Conservation (phyloP, 2,329 filamentous ascomycete species). For the Colletotrichum gigasporum region DNA sequence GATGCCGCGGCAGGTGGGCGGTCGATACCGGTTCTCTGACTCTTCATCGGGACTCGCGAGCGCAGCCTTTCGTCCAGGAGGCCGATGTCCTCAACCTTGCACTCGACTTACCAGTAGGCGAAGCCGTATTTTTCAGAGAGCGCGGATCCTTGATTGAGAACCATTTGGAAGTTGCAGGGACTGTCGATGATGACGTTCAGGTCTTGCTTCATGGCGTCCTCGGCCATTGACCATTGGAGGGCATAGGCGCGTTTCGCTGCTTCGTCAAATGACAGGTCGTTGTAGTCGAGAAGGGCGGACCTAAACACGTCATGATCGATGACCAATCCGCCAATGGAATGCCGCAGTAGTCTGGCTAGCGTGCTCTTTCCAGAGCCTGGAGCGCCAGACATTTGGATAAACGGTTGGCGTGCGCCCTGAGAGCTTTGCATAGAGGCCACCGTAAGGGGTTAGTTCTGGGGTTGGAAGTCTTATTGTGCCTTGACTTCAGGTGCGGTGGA, state of each 20-base stretch:
- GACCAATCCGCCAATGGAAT: slow-evolving; percentile 39
- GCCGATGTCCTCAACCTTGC: slow-evolving; percentile 39
- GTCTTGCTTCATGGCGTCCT: slow-evolving; percentile 45
- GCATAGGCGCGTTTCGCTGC: slow-evolving; percentile 42
- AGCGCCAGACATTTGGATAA: slow-evolving; percentile 47
- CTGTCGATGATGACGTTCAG: slow-evolving; percentile 48
- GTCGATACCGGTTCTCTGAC: slow-evolving; percentile 42
- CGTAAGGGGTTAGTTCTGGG: not conserved
- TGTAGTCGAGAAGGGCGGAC: slow-evolving; percentile 42
- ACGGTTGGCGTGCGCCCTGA: slow-evolving; percentile 13
- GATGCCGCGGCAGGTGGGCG: slow-evolving; percentile 35
- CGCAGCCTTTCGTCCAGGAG: slow-evolving; percentile 41
- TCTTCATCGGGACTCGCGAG: slow-evolving; percentile 37
- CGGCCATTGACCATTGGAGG: slow-evolving; percentile 47
- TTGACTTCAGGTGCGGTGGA: not conserved
- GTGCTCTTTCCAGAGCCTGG: slow-evolving; percentile 51
- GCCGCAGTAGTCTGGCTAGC: slow-evolving; percentile 39
- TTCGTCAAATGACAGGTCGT: slow-evolving; percentile 39
- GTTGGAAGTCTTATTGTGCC: not conserved
- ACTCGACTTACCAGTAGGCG: slow-evolving; percentile 44
- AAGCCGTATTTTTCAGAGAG: slow-evolving; percentile 37
- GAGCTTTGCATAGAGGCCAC: not conserved
- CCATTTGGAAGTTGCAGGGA: slow-evolving; percentile 45
- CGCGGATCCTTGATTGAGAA: slow-evolving; percentile 39
- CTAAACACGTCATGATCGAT: slow-evolving; percentile 48